phyloP scores from a whole-genome alignment of 306 rosid species.

The Cajanus cajan region DNA sequence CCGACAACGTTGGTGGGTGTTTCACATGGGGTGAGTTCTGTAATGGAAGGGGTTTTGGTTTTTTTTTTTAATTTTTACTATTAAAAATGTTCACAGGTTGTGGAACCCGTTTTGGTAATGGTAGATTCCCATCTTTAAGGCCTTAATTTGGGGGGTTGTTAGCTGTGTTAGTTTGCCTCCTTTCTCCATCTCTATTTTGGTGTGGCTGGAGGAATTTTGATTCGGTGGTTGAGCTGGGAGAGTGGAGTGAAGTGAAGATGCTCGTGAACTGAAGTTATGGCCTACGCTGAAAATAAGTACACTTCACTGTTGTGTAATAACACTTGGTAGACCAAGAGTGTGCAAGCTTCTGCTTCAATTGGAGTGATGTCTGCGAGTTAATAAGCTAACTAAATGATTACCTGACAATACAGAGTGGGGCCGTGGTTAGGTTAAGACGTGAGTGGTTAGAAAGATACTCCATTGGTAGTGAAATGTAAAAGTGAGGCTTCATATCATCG shows the following conservation, averaged over 20 bases:
- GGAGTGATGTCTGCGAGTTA: background rate
- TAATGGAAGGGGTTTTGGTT: background rate
- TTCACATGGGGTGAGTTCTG: background rate
- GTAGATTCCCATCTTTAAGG: background rate
- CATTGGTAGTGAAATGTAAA: background rate
- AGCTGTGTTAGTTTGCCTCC: background rate
- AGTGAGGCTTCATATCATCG: background rate
- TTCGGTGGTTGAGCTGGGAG: constrained; percentile 5
- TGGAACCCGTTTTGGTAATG: background rate
- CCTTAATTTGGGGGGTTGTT: constrained; percentile 5
- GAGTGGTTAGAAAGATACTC: constrained; percentile 22
- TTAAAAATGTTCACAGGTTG: background rate
- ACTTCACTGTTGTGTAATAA: background rate
- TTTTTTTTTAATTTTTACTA: background rate
- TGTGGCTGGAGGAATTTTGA: background rate
- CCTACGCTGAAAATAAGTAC: background rate
- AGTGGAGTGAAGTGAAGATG: constrained; percentile 6
- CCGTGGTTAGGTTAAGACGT: background rate
- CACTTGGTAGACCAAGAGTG: background rate
- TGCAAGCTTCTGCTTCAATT: constrained; percentile 11
- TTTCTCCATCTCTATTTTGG: background rate
- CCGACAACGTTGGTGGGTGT: background rate
- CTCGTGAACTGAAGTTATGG: background rate
- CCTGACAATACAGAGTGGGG: background rate
- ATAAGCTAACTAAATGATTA: background rate